Percentiles rank a stretch among this genome's conserved stretches.
phyloP scores from a whole-genome alignment of 2,329 filamentous ascomycete species.

The Fusarium falciforme region DNA sequence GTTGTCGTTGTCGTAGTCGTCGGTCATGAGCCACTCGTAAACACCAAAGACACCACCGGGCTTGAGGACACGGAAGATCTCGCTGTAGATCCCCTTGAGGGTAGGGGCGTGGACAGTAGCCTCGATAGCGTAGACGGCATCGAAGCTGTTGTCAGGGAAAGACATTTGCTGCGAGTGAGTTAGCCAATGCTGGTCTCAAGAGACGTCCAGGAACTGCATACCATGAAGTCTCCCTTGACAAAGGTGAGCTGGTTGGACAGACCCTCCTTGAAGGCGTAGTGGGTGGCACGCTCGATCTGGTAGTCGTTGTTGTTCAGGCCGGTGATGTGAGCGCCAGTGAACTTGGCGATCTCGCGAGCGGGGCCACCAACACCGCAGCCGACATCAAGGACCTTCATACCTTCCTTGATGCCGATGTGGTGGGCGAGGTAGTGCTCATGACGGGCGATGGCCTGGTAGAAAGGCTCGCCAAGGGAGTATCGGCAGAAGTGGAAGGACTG shows the following conservation, averaged over 20 bases:
- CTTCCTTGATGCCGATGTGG: constrained; percentile 85
- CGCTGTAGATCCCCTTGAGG: constrained; percentile 90
- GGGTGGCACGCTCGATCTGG: constrained; percentile 93
- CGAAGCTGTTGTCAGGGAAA: constrained; percentile 91
- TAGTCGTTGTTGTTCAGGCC: constrained; percentile 99
- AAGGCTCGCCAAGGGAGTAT: constrained; percentile 86
- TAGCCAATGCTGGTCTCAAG: not conserved
- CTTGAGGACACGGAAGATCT: constrained; percentile 96
- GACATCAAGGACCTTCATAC: constrained; percentile 93
- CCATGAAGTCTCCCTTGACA: constrained; percentile 98
- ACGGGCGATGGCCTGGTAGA: constrained; percentile 90
- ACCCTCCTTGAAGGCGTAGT: constrained; percentile 85
- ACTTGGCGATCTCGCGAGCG: constrained; percentile 95
- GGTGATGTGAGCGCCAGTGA: constrained; percentile 87
- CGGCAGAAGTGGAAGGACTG: constrained; percentile 98
- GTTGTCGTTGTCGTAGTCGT: constrained; percentile 91
- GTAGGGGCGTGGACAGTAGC: constrained; percentile 94
- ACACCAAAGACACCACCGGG: constrained; percentile 96
- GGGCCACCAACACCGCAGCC: constrained; percentile 97
- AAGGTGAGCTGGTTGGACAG: constrained; percentile 84
- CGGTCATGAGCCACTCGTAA: constrained; percentile 99
- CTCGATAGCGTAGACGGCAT: constrained; percentile 97
- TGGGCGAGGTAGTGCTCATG: constrained; percentile 98
- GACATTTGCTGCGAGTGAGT: constrained; percentile 78
- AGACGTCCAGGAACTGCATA: constrained; percentile 43